Evolutionary conservation across 2,329 filamentous ascomycete genomes (phyloP).

Genomic region (Trichophyton schoenleinii): DNA sequence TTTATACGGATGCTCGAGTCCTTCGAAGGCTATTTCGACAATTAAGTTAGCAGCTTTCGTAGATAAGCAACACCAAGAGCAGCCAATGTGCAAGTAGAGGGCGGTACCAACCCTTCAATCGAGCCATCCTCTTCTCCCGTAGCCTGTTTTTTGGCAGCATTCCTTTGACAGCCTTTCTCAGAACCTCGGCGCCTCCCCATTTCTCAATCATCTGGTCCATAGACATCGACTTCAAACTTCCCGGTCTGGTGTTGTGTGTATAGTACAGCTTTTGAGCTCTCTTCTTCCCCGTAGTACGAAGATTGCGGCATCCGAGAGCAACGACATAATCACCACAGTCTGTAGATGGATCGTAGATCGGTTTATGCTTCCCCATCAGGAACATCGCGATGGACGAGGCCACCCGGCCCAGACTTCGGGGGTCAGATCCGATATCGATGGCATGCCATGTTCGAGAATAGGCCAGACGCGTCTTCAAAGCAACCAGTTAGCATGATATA

Average conservation of each 20-base stretch:
- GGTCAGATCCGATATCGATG: slow-evolving; percentile 57
- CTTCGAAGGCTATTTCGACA: slow-evolving; percentile 60
- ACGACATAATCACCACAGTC: slow-evolving; percentile 99
- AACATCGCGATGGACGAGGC: slow-evolving; percentile 75
- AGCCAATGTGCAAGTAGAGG: not conserved
- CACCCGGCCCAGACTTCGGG: slow-evolving; percentile 76
- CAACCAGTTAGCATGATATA: not conserved
- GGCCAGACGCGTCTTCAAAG: slow-evolving; percentile 70
- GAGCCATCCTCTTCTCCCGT: slow-evolving; percentile 70
- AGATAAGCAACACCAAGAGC: not conserved
- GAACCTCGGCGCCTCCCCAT: slow-evolving; percentile 81
- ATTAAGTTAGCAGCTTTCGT: not conserved
- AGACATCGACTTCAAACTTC: slow-evolving; percentile 71
- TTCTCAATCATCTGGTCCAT: slow-evolving; percentile 95
- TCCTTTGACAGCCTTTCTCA: slow-evolving; percentile 82
- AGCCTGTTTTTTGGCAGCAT: slow-evolving; percentile 97
- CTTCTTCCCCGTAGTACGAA: slow-evolving; percentile 86
- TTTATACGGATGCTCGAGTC: slow-evolving; percentile 82
- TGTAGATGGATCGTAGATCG: slow-evolving; percentile 90
- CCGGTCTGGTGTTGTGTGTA: slow-evolving; percentile 81
- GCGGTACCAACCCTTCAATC: slow-evolving; percentile 57
- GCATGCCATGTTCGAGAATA: slow-evolving; percentile 95
- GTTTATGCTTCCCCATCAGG: slow-evolving; percentile 98
- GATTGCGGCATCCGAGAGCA: slow-evolving; percentile 72
- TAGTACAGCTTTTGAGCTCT: slow-evolving; percentile 92